Conservation (phyloP, 2,329 filamentous ascomycete species). For the Alternaria viburni region DNA sequence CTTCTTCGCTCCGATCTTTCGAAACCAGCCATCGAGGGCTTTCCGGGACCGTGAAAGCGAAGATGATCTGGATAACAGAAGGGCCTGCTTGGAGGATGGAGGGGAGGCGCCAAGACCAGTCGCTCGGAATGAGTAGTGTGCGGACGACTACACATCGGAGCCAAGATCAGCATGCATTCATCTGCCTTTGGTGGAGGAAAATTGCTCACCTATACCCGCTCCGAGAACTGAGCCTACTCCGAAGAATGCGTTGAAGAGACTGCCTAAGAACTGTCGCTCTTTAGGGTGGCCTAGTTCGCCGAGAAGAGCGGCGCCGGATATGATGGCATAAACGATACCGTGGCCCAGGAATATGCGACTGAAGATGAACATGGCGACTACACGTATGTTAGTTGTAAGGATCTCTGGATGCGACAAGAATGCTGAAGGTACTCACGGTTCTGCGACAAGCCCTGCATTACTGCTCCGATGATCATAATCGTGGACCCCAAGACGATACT, state of each 20-base stretch:
- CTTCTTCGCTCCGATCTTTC: slow-evolving; percentile 68
- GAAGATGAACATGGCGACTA: slow-evolving; percentile 60
- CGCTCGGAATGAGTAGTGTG: slow-evolving; percentile 61
- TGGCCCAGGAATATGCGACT: slow-evolving; percentile 70
- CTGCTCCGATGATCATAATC: slow-evolving; percentile 62
- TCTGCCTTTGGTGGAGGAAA: background rate
- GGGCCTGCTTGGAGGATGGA: slow-evolving; percentile 69
- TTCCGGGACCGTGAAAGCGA: slow-evolving; percentile 69
- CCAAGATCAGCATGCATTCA: background rate
- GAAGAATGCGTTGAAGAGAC: slow-evolving; percentile 74
- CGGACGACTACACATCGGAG: slow-evolving; percentile 58
- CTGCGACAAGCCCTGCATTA: slow-evolving; percentile 62
- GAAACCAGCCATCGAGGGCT: slow-evolving; percentile 70
- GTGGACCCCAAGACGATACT: slow-evolving; percentile 63
- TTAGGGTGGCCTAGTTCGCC: slow-evolving; percentile 73
- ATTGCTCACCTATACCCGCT: slow-evolving; percentile 56
- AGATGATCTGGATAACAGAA: slow-evolving; percentile 66
- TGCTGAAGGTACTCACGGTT: slow-evolving; percentile 30
- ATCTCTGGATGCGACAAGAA: too few relatives aligned
- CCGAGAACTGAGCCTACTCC: slow-evolving; percentile 64
- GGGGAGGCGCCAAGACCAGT: slow-evolving; percentile 73
- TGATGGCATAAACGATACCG: slow-evolving; percentile 69
- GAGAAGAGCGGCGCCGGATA: slow-evolving; percentile 68
- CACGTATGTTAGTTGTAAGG: background rate
- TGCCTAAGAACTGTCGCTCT: slow-evolving; percentile 68